phyloP scores from a whole-genome alignment of 306 rosid species.

The Fragaria ananassa region DNA sequence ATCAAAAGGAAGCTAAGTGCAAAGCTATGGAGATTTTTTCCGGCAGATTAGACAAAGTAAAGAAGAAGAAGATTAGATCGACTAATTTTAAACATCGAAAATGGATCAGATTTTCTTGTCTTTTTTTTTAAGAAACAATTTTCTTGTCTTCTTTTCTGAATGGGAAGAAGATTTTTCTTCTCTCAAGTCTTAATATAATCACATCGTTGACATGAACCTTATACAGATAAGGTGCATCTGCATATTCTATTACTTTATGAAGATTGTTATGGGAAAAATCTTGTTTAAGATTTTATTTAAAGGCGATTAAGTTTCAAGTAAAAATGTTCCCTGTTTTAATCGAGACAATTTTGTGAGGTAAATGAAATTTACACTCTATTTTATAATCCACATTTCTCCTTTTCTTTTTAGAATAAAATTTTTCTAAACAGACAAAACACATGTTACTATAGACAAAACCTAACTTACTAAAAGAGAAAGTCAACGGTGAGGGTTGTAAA shows the following conservation, averaged over 20 bases:
- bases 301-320: background rate
- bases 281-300: background rate
- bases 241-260: background rate
- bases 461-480: no score
- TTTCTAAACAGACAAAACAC: no score
- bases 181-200: background rate
- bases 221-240: background rate
- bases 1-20: background rate
- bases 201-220: background rate
- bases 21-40: background rate
- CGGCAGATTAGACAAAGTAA: background rate
- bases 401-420: no score
- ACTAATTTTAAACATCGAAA: background rate
- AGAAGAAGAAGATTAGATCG: background rate
- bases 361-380: no score
- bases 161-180: background rate
- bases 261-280: background rate
- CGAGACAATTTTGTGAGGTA: no score
- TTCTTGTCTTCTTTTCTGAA: background rate
- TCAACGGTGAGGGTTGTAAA: no score
- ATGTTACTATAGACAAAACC: no score
- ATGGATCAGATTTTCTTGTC: background rate
- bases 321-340: background rate
- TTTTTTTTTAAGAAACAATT: no score
- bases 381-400: no score